These are phyloP conservation scores for Monosporascus sp. DNA, from an alignment of 2,329 filamentous ascomycete genomes.

Conservation along the genomic window DNA sequence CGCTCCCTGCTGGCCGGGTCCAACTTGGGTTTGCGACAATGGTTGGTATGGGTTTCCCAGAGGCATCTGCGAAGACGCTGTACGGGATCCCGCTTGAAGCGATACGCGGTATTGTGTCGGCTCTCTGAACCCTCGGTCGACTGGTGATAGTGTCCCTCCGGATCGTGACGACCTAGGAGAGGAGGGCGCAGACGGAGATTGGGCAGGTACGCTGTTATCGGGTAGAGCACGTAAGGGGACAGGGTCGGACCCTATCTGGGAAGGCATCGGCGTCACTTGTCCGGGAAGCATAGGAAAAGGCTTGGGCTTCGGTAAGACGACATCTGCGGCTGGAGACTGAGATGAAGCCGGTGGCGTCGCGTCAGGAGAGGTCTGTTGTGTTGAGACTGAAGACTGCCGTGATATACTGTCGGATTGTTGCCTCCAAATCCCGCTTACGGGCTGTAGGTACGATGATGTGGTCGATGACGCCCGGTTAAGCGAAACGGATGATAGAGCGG, in stretches of 20 bases:
- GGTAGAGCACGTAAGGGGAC: slow-evolving; percentile 2
- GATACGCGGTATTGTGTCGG: neutral
- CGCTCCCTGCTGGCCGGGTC: slow-evolving; percentile 6
- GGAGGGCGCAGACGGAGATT: neutral
- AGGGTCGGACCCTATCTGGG: slow-evolving; percentile 19
- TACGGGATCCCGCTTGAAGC: neutral
- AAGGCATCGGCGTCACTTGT: slow-evolving; percentile 24
- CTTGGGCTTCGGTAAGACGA: slow-evolving; percentile 6
- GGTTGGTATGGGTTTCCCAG: neutral
- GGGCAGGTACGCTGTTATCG: neutral
- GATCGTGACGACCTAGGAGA: too few relatives aligned
- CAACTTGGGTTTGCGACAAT: neutral
- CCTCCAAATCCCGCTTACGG: neutral
- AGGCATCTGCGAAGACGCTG: neutral
- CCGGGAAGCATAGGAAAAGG: slow-evolving; percentile 26
- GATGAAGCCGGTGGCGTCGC: neutral
- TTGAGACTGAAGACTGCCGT: neutral
- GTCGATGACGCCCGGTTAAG: slow-evolving; percentile 19
- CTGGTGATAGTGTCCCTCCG: neutral
- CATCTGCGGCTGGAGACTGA: neutral
- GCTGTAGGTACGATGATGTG: slow-evolving; percentile 12
- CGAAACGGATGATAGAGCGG: slow-evolving; percentile 21
- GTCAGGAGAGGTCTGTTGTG: neutral
- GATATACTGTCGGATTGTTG: neutral
- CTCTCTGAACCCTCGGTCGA: neutral